Conservation (phyloP, 2,329 filamentous ascomycete genomes). For the Fusarium sp. region DNA sequence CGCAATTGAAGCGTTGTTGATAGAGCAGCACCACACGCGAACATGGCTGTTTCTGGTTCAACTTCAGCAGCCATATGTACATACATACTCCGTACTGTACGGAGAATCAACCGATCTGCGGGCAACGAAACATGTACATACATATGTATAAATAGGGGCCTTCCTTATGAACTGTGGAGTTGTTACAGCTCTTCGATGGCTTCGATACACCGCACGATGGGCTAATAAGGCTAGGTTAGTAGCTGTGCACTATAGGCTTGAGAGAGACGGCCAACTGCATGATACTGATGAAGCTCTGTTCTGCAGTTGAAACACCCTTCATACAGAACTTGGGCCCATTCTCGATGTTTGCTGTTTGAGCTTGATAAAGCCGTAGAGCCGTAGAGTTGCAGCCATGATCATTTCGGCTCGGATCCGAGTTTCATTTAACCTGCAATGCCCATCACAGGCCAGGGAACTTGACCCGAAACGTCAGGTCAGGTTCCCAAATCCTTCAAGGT, state of each 20-base stretch:
- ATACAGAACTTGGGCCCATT: conserved; percentile 9
- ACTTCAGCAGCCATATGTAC: neutral
- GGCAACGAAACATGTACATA: neutral
- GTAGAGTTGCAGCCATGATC: neutral
- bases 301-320: conserved; percentile 28
- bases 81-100: neutral
- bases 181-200: conserved; percentile 26
- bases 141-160: conserved; percentile 21
- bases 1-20: neutral
- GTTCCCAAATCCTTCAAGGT: neutral
- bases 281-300: conserved; percentile 12
- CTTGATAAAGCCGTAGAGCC: neutral
- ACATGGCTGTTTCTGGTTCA: neutral
- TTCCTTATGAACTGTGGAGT: conserved; percentile 19
- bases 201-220: conserved; percentile 14
- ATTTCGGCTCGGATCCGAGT: conserved; percentile 23
- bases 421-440: conserved; percentile 6
- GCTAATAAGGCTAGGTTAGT: conserved; percentile 27
- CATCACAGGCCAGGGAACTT: conserved; percentile 2
- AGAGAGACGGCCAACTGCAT: conserved; percentile 20
- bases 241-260: conserved; percentile 6
- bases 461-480: conserved; percentile 12
- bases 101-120: conserved; percentile 25
- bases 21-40: neutral
- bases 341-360: conserved; percentile 11